Evolutionary conservation across 352 stramenopile species (phyloP).

Genomic region (Globisporangium megalacanthum): DNA sequence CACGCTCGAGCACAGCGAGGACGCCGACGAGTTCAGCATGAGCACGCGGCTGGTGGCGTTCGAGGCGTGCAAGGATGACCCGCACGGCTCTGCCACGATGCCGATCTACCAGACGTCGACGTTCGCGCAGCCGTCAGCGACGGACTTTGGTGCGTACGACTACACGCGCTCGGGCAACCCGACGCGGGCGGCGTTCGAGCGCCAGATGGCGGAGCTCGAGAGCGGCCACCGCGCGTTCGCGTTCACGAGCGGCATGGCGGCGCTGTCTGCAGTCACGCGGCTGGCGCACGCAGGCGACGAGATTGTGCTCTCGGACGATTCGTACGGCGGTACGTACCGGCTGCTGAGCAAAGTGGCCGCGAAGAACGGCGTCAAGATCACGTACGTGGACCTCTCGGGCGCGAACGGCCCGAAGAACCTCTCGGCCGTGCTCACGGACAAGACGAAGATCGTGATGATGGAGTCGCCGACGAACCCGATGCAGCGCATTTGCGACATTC

Average conservation of each 20-base stretch:
- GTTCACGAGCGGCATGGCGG: slow-evolving; percentile 95
- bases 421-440: slow-evolving; percentile 38
- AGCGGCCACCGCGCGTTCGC: slow-evolving; percentile 75
- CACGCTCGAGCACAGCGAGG: slow-evolving; percentile 23
- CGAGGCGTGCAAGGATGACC: slow-evolving; percentile 84
- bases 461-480: slow-evolving; percentile 97
- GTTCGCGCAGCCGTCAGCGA: slow-evolving; percentile 86
- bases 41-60: slow-evolving; percentile 75
- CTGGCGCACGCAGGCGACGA: slow-evolving; percentile 89
- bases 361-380: slow-evolving; percentile 72
- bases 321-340: slow-evolving; percentile 96
- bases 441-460: slow-evolving; percentile 95
- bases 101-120: slow-evolving; percentile 92
- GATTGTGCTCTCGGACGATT: slow-evolving; percentile 92
- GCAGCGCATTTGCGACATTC: slow-evolving; percentile 93
- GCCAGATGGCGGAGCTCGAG: slow-evolving; percentile 85
- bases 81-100: slow-evolving; percentile 86
- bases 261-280: slow-evolving; percentile 89
- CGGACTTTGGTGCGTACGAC: slow-evolving; percentile 89
- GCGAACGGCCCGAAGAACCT: slow-evolving; percentile 60
- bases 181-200: slow-evolving; percentile 90
- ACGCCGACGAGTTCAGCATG: slow-evolving; percentile 51
- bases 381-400: slow-evolving; percentile 85
- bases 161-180: slow-evolving; percentile 94
- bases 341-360: slow-evolving; percentile 86